Evolutionary conservation across 805 yeast genomes (phyloP), one percentile per base, ranked within the genome.

Genomic region (Pichia cephalocereana): DNA sequence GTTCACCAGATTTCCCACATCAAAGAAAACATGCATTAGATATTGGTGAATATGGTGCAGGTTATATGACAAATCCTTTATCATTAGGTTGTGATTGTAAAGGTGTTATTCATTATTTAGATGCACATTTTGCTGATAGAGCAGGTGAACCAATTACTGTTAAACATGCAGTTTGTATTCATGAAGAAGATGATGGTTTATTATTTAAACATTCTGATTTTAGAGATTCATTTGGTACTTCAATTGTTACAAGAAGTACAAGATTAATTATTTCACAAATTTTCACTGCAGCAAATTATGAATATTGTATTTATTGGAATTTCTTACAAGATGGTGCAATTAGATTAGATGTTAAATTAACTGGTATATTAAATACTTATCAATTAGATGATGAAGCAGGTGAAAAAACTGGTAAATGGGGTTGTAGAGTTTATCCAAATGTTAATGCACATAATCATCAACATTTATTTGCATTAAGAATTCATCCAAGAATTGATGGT

Each of bases 11-110:
- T 55, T 80, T 74, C 69, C 90, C 89, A 48, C 91, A 84, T 64
- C 89, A 84, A 62, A 75, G 93, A 69, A 85, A 85, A 67, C 93
- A 85, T 59, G 93, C 93, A 41, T 78, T 85, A 67, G 93, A 85
- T 68, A 79, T 85, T 56, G 93, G 93, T 64, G 93, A 85, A 66
- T 84, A 84, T 63, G 93, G 93, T 69, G 91, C 89, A 53, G 93
- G 93, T 61, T 79, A 79, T 70, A 80, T 85, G 81, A 82, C 93
- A 46, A 85, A 85, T 68, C 86, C 90, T 34, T 72, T 85, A 54
- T 69, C 83, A 19, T 74, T 84, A 47, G 91, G 91, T 40, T 85
- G 93, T 64, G 93, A 85, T 66, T 85, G 93, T 71, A 84, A 85
- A 65, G 93, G 93, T 63, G 87, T 79, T 41, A 85, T 85, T 58